Conservation (phyloP, 1,284 basidiomycete genomes). For the Malassezia vespertilionis region DNA sequence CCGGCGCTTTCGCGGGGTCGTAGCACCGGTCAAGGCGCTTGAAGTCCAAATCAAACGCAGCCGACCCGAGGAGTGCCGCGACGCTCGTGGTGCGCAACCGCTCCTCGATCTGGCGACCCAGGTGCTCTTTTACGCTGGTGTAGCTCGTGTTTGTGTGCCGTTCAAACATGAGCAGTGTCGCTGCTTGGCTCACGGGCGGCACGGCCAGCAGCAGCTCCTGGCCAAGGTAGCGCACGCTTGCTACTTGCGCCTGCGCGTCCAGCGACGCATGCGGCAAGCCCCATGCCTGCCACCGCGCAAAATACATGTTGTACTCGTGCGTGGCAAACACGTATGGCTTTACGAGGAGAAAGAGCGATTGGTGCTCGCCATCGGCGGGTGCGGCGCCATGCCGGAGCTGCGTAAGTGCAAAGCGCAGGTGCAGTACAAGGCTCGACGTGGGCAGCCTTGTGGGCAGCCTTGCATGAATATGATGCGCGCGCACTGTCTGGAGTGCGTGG, state of each 20-base stretch:
- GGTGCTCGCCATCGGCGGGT: not conserved
- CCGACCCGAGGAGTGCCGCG: too few species aligned
- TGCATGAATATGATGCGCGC: not conserved
- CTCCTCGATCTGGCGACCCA: not conserved
- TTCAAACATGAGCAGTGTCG: not conserved
- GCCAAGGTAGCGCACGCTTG: not conserved
- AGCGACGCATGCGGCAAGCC: not conserved
- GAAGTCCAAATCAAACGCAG: slow-evolving; percentile 1
- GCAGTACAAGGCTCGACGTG: not conserved
- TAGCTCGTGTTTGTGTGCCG: too few species aligned
- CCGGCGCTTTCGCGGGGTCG: not conserved
- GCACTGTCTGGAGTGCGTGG: slow-evolving; percentile 1
- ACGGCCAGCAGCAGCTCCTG: not conserved
- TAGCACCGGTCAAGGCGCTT: not conserved
- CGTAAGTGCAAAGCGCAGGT: not conserved
- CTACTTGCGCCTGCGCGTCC: not conserved
- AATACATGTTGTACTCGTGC: slow-evolving; percentile 1
- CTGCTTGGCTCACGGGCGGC: slow-evolving; percentile 1
- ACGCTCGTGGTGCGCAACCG: not conserved
- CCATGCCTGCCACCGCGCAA: not conserved
- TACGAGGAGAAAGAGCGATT: not conserved
- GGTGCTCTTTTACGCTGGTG: not conserved
- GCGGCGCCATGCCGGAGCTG: too few species aligned
- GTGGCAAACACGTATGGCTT: slow-evolving; percentile 7
- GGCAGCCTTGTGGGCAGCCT: not conserved